Percentiles rank a stretch among this genome's conserved stretches.
Evolutionary conservation across 306 rosid species (phyloP).

Genomic region (Cicer bijugum): DNA sequence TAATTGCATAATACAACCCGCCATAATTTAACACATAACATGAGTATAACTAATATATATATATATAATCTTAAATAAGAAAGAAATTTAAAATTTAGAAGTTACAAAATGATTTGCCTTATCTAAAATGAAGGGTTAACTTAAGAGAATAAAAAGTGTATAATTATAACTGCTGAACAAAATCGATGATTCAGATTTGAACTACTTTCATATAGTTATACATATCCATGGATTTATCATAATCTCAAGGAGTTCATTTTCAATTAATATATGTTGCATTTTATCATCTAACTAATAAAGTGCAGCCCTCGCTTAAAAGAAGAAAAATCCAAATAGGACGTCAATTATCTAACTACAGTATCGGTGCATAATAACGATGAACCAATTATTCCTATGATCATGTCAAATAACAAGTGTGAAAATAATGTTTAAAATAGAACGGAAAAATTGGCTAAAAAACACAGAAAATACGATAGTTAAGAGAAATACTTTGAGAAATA

Average conservation of each 20-base stretch:
- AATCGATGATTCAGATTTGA: background rate
- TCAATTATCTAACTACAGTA: too few species aligned
- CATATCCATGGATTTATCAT: background rate
- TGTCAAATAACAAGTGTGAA: too few species aligned
- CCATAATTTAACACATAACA: background rate
- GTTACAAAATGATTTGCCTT: background rate
- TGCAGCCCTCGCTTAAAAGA: too few species aligned
- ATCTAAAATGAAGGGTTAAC: background rate
- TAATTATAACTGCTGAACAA: background rate
- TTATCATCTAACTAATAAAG: too few species aligned
- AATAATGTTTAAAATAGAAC: too few species aligned
- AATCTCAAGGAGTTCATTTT: background rate
- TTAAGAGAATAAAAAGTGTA: background rate
- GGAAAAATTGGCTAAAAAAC: too few species aligned
- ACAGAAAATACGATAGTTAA: too few species aligned
- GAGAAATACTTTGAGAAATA: too few species aligned
- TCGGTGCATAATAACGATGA: too few species aligned
- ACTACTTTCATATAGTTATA: background rate
- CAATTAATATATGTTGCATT: background rate
- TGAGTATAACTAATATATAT: background rate
- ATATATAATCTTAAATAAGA: background rate
- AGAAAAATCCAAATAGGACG: too few species aligned
- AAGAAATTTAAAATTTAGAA: background rate
- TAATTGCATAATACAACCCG: background rate
- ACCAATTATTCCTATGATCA: too few species aligned